Evolutionary conservation across 352 stramenopile species (phyloP).

Genomic region (Hyaloperonospora arabidopsidis): DNA sequence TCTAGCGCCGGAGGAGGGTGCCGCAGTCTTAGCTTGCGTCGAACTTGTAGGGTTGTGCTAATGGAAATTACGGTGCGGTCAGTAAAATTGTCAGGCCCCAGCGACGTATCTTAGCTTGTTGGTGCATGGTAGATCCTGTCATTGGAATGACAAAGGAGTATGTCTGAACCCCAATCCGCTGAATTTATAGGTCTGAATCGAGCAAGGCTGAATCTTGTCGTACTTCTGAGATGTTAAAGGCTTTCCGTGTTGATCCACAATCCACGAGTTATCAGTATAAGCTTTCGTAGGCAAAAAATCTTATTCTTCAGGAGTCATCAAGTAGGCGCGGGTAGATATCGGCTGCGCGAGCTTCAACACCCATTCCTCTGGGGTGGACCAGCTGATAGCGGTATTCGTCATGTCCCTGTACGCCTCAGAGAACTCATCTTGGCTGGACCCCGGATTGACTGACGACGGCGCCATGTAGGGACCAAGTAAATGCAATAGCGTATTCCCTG

Average conservation of each 20-base stretch:
- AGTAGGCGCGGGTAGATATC: no score
- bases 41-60: background rate
- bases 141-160: background rate
- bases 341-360: background rate
- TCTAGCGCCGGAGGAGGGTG: no score
- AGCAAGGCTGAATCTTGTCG: no score
- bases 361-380: background rate
- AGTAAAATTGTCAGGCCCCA: background rate
- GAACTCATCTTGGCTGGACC: background rate
- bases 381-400: background rate
- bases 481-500: no score
- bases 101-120: background rate
- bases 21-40: no score
- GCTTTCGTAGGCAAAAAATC: no score
- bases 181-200: background rate
- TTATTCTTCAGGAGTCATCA: background rate
- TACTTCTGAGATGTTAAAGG: background rate
- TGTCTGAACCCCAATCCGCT: background rate
- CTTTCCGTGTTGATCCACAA: background rate
- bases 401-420: background rate
- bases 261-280: background rate
- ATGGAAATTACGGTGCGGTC: background rate
- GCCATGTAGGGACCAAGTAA: no score
- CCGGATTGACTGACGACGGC: no score
- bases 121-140: background rate